Conservation (phyloP, 768 basidiomycete genomes). For the Boletellus ananas region DNA sequence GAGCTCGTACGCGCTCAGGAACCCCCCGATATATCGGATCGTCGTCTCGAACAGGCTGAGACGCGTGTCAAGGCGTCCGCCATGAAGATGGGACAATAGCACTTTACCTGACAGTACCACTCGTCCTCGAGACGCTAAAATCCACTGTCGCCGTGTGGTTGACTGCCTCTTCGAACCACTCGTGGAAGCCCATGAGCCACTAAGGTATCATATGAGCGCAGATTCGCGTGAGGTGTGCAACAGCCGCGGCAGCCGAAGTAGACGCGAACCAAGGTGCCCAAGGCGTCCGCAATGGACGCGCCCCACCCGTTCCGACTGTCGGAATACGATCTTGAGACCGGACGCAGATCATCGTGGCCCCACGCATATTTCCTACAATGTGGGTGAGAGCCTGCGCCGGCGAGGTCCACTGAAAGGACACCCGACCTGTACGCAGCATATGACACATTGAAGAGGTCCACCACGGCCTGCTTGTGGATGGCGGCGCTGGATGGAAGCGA, state of each 20-base stretch:
- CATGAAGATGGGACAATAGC: not conserved
- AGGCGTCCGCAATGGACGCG: conserved; percentile 58
- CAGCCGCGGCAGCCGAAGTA: not conserved
- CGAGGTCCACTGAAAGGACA: not conserved
- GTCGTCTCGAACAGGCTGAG: conserved; percentile 63
- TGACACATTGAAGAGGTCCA: conserved; percentile 47
- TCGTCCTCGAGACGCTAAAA: conserved; percentile 44
- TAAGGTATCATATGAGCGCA: conserved; percentile 14
- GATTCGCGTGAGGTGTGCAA: not conserved
- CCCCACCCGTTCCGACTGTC: conserved; percentile 46
- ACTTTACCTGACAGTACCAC: conserved; percentile 43
- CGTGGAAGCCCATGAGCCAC: conserved; percentile 52
- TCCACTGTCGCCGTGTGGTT: conserved; percentile 50
- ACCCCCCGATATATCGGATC: conserved; percentile 67
- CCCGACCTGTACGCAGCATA: conserved; percentile 55
- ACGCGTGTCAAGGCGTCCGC: not conserved
- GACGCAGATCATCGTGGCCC: conserved; percentile 58
- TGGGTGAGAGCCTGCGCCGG: conserved; percentile 6
- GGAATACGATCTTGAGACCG: conserved; percentile 39
- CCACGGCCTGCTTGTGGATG: conserved; percentile 38
- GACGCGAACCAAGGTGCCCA: conserved; percentile 54
- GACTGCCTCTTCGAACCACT: conserved; percentile 53
- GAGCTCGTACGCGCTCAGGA: conserved; percentile 68
- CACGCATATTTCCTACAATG: conserved; percentile 48
- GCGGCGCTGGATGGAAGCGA: conserved; percentile 39